Conservation (phyloP, 2,329 filamentous ascomycete genomes). For the Colletotrichum paranaense region DNA sequence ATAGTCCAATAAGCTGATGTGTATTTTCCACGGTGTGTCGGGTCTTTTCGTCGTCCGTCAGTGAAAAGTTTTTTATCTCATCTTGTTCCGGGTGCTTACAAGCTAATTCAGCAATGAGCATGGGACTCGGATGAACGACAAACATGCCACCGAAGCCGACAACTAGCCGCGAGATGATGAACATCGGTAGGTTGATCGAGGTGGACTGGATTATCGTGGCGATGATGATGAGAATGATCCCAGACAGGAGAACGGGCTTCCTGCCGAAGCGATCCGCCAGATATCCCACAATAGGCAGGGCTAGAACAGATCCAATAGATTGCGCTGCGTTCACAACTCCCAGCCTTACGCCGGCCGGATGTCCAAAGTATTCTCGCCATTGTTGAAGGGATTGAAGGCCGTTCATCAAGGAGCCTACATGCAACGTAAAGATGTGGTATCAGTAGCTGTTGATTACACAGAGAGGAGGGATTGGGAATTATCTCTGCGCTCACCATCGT, state of each 20-base stretch:
- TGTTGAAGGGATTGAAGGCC: conserved; percentile 51
- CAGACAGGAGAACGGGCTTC: conserved; percentile 47
- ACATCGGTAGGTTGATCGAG: conserved; percentile 48
- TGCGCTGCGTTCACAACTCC: conserved; percentile 55
- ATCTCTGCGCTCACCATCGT: conserved; percentile 2
- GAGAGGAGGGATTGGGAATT: background rate
- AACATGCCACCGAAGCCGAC: conserved; percentile 52
- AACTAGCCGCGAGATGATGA: conserved; percentile 46
- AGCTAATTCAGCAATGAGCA: conserved; percentile 48
- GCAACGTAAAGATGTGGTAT: background rate
- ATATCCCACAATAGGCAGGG: conserved; percentile 52
- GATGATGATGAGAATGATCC: conserved; percentile 47
- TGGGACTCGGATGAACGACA: conserved; percentile 49
- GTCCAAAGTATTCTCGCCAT: conserved; percentile 47
- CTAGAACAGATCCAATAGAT: conserved; percentile 54
- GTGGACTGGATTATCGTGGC: conserved; percentile 50
- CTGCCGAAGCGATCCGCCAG: conserved; percentile 52
- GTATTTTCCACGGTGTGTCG: conserved; percentile 47
- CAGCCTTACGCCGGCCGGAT: conserved; percentile 44
- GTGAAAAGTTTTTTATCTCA: too few relatives aligned
- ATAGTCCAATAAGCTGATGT: conserved; percentile 48
- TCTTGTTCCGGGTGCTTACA: conserved; percentile 1
- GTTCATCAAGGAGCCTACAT: conserved; percentile 49
- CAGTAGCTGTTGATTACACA: background rate
- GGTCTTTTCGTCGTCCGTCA: conserved; percentile 34